These are phyloP conservation scores for Rutstroemia sydowiana DNA, from an alignment of 2,329 filamentous ascomycete genomes.

Conservation along the genomic window DNA sequence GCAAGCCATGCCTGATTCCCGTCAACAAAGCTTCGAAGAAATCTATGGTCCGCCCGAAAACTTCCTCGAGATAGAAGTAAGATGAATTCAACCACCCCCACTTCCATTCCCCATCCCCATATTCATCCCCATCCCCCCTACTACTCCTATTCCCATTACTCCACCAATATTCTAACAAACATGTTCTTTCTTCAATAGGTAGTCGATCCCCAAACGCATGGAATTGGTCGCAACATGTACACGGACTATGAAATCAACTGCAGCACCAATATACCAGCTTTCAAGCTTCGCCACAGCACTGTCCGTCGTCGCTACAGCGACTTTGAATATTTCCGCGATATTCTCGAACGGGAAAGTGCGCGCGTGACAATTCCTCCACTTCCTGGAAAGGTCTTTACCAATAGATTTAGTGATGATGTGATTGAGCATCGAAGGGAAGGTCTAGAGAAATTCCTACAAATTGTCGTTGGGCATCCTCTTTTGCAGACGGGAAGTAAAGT, in stretches of 20 bases:
- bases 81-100: constrained; percentile 17
- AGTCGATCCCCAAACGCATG: constrained; percentile 86
- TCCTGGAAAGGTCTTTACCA: constrained; percentile 96
- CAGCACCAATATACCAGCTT: constrained; percentile 96
- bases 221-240: constrained; percentile 93
- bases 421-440: constrained; percentile 91
- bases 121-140: neutral
- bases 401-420: constrained; percentile 95
- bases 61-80: constrained; percentile 94
- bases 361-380: constrained; percentile 92
- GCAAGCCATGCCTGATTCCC: constrained; percentile 63
- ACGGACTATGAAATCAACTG: constrained; percentile 98
- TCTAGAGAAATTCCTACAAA: constrained; percentile 91
- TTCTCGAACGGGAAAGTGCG: constrained; percentile 89
- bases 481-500: constrained; percentile 98
- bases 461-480: constrained; percentile 92
- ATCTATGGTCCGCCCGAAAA: constrained; percentile 98
- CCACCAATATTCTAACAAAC: too few relatives aligned
- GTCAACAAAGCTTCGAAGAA: constrained; percentile 95
- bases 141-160: constrained; percentile 11
- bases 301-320: constrained; percentile 94
- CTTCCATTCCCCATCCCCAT: constrained; percentile 4
- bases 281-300: constrained; percentile 84
- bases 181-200: constrained; percentile 53
- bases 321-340: constrained; percentile 98